A percentile compares a stretch with the other conserved stretches of the same genome.
Conservation (phyloP, 139 green algal species). For the Trebouxia sp. region DNA sequence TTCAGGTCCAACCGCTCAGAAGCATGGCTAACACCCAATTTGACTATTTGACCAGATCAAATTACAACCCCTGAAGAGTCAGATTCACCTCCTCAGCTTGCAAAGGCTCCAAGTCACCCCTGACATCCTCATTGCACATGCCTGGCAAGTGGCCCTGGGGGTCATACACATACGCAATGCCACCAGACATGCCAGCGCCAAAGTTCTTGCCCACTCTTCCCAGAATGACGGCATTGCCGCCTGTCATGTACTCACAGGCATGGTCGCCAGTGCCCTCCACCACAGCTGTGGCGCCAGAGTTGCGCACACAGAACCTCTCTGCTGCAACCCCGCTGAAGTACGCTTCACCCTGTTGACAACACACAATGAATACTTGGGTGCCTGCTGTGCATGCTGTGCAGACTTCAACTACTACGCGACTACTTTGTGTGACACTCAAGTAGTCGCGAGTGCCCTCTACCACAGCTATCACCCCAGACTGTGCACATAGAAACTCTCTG, state of each 20-base stretch:
- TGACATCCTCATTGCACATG: conserved; percentile 70
- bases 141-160: conserved; percentile 58
- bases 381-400: neutral
- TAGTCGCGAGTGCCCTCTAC: no score
- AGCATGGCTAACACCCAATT: no score
- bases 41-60: no score
- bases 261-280: conserved; percentile 96
- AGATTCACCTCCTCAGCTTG: conserved; percentile 40
- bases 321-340: conserved; percentile 92
- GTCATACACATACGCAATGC: conserved; percentile 92
- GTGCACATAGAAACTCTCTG: no score
- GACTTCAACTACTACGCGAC: no score
- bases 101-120: conserved; percentile 76
- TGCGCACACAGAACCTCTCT: conserved; percentile 90
- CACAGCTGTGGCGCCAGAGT: conserved; percentile 84
- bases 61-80: no score
- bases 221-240: conserved; percentile 86
- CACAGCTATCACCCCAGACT: no score
- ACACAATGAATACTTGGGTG: no score
- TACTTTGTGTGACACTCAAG: no score
- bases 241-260: conserved; percentile 97
- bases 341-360: conserved; percentile 63
- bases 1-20: no score
- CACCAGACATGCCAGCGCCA: conserved; percentile 92
- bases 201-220: conserved; percentile 93